Evolutionary conservation across 2,329 filamentous ascomycete genomes (phyloP), one percentile per base, ranked within the genome.

Genomic region (Pseudogymnoascus sp.): DNA sequence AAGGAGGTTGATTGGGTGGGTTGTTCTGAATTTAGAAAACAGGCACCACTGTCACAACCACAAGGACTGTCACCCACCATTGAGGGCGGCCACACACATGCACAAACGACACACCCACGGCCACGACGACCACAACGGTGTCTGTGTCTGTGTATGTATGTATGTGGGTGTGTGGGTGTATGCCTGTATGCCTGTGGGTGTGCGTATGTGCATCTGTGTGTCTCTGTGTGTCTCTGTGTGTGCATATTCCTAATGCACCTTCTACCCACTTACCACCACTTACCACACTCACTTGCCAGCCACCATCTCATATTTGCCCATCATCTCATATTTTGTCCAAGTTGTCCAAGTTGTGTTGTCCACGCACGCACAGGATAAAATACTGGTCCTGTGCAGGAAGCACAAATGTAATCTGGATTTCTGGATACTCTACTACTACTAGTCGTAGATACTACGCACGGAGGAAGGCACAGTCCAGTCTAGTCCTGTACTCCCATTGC

Each of bases 1-100:
- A 34, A 57, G 48, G 25, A 57, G 28, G n/a, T 10, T 57, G 51
- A 57, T 57, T 57, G 51, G 51, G 19, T 34, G 28, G 51, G 51
- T 34, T 57, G 51, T 57, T 57, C 51, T 57, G 51, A 57, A 57
- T 57, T 57, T 57, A 57, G 51, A 57, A 57, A 57, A 28, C 28
- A 57, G 51, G 51, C 51, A 57, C 51, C 14, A 28, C 45, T 54
- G 45, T 54, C 41, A 45, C 16, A n/a, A 37, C 36, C n/a, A 41
- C 39, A 10, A 16, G 7, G n/a, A 19, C 39, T 39, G 37, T 7
- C 41, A 23, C 19, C 19, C 41, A 19, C 21, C 21, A 54, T 4
- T 25, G 25, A 54, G 14, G 13, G 48, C 48, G 6, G 25, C 48
- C 25, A 31, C 48, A 13, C 25, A 19, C 45, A 57, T 57, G 16